A percentile compares a stretch with the other conserved stretches of the same genome.
Conservation (phyloP, 2,329 filamentous ascomycete genomes). For the Penicillium sp. region DNA sequence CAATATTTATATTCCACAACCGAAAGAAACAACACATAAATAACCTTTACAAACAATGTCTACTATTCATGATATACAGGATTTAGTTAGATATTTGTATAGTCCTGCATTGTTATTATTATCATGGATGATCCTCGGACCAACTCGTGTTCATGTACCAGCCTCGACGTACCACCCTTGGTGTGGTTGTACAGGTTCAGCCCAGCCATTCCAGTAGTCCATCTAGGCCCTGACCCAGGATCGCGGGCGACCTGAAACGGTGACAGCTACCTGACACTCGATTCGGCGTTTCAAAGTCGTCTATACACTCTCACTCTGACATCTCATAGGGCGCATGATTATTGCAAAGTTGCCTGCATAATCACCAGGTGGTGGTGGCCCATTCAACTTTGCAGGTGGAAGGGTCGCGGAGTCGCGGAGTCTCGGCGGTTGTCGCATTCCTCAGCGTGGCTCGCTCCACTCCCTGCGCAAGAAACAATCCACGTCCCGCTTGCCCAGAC, state of each 20-base stretch:
- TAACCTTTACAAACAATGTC: no score
- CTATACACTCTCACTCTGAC: neutral
- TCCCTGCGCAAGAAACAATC: constrained; percentile 15
- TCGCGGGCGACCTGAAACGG: constrained; percentile 4
- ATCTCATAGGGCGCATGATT: neutral
- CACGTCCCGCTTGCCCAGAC: constrained; percentile 10
- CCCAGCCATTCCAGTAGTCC: neutral
- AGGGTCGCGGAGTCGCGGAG: neutral
- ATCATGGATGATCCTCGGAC: neutral
- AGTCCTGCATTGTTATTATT: no score
- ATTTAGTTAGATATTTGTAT: neutral
- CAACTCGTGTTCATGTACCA: neutral
- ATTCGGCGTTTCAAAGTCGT: constrained; percentile 10
- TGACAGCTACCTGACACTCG: constrained; percentile 6
- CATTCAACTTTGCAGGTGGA: neutral
- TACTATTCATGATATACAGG: no score
- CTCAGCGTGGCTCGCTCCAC: constrained; percentile 17
- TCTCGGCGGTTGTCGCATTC: constrained; percentile 17
- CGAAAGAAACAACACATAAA: no score
- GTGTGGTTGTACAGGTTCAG: neutral
- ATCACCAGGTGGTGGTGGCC: neutral
- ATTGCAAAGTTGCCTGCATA: constrained; percentile 4
- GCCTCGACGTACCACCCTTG: neutral
- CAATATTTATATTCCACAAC: no score
- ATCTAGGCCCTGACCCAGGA: neutral